Evolutionary conservation across 441 rosid genomes (phyloP).

Genomic region (Biscutella laevigata): DNA sequence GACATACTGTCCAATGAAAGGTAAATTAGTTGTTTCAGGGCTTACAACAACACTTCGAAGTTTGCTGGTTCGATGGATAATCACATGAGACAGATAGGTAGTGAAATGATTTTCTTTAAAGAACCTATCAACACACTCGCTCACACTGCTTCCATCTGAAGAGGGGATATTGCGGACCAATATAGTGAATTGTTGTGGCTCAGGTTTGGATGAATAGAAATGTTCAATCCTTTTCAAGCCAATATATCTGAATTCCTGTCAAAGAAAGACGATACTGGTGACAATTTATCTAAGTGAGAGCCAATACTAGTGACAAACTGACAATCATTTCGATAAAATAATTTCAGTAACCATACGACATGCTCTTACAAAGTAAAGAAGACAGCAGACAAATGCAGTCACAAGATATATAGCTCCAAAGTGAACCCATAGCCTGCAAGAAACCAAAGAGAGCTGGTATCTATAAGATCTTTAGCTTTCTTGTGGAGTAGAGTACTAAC

Average conservation of each 20-base stretch:
- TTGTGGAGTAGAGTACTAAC: background rate
- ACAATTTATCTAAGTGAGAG: constrained; percentile 1
- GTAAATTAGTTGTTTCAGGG: background rate
- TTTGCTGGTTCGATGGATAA: constrained; percentile 68
- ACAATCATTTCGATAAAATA: background rate
- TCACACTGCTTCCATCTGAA: constrained; percentile 54
- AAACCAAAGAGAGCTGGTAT: too few species aligned
- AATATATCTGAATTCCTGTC: constrained; percentile 76
- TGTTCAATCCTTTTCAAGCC: constrained; percentile 68
- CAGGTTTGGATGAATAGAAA: constrained; percentile 74
- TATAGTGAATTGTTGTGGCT: constrained; percentile 85
- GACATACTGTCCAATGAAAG: background rate
- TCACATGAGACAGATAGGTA: constrained; percentile 70
- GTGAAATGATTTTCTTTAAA: constrained; percentile 59
- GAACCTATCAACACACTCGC: constrained; percentile 74
- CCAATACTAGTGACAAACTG: constrained; percentile 7
- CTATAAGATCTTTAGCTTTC: constrained; percentile 1
- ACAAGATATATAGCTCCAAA: constrained; percentile 68
- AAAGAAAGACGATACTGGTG: constrained; percentile 16
- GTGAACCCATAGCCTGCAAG: constrained; percentile 89
- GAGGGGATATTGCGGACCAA: constrained; percentile 78
- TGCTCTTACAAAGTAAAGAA: constrained; percentile 66
- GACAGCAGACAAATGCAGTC: constrained; percentile 63
- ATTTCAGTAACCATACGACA: background rate
- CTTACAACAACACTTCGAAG: constrained; percentile 61